Evolutionary conservation across 2,329 filamentous ascomycete species (phyloP).

Genomic region (Sporothrix globosa): DNA sequence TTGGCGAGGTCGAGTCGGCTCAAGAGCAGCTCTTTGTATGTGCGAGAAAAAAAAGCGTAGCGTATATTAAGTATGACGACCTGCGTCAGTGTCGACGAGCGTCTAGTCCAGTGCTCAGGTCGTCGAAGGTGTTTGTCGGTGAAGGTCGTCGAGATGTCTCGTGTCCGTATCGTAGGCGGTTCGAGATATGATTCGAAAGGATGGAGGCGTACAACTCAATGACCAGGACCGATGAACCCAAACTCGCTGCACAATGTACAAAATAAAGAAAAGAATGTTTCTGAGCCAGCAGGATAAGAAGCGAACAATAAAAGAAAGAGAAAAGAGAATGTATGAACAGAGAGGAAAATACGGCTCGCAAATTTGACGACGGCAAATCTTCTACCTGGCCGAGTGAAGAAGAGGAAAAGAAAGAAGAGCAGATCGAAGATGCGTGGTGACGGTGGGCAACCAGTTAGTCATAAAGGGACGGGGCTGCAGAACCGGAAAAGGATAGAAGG

Average conservation of each 20-base stretch:
- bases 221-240: constrained; percentile 11
- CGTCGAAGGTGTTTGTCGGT: constrained; percentile 18
- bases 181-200: constrained; percentile 15
- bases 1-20: constrained; percentile 34
- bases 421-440: constrained; percentile 34
- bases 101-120: constrained; percentile 24
- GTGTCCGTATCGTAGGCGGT: background rate
- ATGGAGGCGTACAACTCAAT: constrained; percentile 15
- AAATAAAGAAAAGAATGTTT: constrained; percentile 44
- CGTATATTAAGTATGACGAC: constrained; percentile 54
- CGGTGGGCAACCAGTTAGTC: constrained; percentile 44
- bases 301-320: constrained; percentile 38
- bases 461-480: constrained; percentile 43
- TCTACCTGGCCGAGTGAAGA: constrained; percentile 51
- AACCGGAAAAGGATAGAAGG: constrained; percentile 18
- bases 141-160: constrained; percentile 10
- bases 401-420: constrained; percentile 39
- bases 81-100: constrained; percentile 51
- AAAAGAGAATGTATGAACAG: constrained; percentile 46
- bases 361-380: constrained; percentile 47
- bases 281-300: constrained; percentile 64
- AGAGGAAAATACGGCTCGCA: constrained; percentile 45
- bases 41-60: background rate
- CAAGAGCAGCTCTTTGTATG: constrained; percentile 1
- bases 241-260: constrained; percentile 41